Evolutionary conservation across 805 yeast species (phyloP).

Genomic region (Candida ipomoeae): DNA sequence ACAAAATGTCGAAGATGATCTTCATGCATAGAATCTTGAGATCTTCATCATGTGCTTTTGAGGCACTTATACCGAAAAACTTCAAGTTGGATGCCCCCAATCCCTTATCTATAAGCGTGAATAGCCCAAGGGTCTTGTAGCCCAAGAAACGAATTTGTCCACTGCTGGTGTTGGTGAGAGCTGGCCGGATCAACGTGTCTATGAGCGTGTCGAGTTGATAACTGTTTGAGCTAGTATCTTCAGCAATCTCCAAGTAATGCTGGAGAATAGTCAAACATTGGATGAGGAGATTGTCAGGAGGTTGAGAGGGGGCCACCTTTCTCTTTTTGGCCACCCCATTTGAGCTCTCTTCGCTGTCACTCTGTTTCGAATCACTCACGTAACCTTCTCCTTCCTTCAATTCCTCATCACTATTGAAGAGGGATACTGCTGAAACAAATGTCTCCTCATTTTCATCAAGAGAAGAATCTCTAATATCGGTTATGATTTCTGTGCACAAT

Average conservation of each 20-base stretch:
- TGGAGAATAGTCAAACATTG: slow-evolving; percentile 68
- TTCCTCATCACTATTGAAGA: slow-evolving; percentile 20
- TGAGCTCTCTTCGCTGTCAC: slow-evolving; percentile 27
- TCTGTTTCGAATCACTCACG: slow-evolving; percentile 20
- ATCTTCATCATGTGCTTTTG: slow-evolving; percentile 57
- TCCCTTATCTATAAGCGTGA: slow-evolving; percentile 62
- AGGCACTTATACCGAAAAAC: slow-evolving; percentile 64
- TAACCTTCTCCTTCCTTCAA: slow-evolving; percentile 23
- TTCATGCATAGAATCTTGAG: slow-evolving; percentile 61
- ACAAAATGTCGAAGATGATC: slow-evolving; percentile 71
- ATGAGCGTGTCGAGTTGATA: slow-evolving; percentile 63
- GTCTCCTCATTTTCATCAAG: slow-evolving; percentile 35
- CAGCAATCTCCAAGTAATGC: slow-evolving; percentile 62
- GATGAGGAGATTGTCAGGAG: slow-evolving; percentile 46
- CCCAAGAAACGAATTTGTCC: slow-evolving; percentile 58
- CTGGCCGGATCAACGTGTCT: slow-evolving; percentile 75
- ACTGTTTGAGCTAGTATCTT: slow-evolving; percentile 61
- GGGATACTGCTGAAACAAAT: slow-evolving; percentile 24
- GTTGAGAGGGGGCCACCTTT: slow-evolving; percentile 36
- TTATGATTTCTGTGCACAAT: slow-evolving; percentile 78
- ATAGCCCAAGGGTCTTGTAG: slow-evolving; percentile 70
- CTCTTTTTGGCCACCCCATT: slow-evolving; percentile 28
- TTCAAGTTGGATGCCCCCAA: slow-evolving; percentile 63
- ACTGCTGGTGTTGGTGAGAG: slow-evolving; percentile 50
- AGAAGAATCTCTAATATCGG: slow-evolving; percentile 74